A percentile compares a stretch with the other conserved stretches of the same genome.
Evolutionary conservation across 805 yeast genomes (phyloP).

Genomic region (Maudiozyma barnettii): DNA sequence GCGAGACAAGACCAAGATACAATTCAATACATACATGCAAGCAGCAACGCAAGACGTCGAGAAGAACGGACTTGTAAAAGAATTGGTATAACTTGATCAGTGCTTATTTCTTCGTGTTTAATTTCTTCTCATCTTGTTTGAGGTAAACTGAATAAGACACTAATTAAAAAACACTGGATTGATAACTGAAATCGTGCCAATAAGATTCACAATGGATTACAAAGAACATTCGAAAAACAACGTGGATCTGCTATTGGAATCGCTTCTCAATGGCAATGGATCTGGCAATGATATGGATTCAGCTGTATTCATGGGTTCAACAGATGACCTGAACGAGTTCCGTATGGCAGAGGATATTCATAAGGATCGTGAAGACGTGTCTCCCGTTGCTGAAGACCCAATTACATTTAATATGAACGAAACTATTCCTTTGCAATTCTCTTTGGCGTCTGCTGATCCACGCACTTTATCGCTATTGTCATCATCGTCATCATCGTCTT

Average conservation of each 20-base stretch:
- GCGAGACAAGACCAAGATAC: too few relatives aligned
- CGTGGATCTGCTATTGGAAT: neutral
- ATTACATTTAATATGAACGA: conserved; percentile 3
- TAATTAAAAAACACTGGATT: too few relatives aligned
- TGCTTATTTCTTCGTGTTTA: too few relatives aligned
- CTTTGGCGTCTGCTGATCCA: neutral
- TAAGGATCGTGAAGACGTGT: neutral
- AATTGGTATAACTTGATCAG: too few relatives aligned
- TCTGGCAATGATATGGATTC: too few relatives aligned
- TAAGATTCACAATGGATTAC: neutral
- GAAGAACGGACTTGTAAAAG: too few relatives aligned
- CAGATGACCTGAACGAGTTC: neutral
- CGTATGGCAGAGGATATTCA: neutral
- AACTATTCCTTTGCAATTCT: conserved; percentile 2
- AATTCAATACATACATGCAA: too few relatives aligned
- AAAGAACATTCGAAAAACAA: neutral
- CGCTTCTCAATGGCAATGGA: neutral
- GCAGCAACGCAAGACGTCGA: too few relatives aligned
- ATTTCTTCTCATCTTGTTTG: too few relatives aligned
- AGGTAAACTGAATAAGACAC: too few relatives aligned
- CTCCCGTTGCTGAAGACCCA: neutral
- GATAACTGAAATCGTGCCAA: too few relatives aligned
- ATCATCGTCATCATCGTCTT: neutral
- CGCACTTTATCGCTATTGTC: neutral
- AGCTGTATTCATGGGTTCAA: neutral